Evolutionary conservation across 2,329 filamentous ascomycete species (phyloP).

Genomic region (Alternaria novae-zelandiae): DNA sequence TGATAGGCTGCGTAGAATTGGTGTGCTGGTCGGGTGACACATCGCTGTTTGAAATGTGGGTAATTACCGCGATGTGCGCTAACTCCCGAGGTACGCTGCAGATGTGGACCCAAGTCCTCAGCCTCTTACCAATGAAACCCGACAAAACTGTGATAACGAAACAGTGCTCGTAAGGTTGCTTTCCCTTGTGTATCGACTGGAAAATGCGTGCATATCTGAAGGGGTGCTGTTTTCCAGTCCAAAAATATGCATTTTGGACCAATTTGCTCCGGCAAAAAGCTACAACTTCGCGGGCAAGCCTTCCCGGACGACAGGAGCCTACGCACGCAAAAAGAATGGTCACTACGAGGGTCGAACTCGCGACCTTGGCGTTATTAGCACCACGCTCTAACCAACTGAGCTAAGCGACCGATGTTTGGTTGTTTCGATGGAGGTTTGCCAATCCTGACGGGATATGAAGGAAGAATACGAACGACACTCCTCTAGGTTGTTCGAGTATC

Average conservation of each 20-base stretch:
- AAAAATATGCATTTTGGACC: not conserved
- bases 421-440: not conserved
- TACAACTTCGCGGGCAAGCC: not conserved
- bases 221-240: rapidly evolving
- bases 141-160: not conserved
- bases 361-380: conserved; percentile 27
- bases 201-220: not conserved
- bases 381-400: conserved; percentile 23
- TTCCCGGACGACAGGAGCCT: not conserved
- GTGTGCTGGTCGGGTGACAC: not conserved
- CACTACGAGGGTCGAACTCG: conserved; percentile 22
- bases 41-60: not conserved
- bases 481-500: rapidly evolving
- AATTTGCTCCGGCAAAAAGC: not conserved
- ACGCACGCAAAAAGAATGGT: conserved; percentile 14
- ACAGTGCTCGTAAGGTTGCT: not conserved
- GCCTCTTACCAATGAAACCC: not conserved
- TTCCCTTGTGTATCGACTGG: not conserved
- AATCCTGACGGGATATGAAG: rapidly evolving
- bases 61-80: not conserved
- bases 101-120: not conserved
- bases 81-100: not conserved
- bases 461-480: not conserved
- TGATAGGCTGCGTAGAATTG: not conserved
- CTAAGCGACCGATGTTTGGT: conserved; percentile 19